phyloP scores from a whole-genome alignment of 1,284 basidiomycete species.

The Jaminaea rosea region DNA sequence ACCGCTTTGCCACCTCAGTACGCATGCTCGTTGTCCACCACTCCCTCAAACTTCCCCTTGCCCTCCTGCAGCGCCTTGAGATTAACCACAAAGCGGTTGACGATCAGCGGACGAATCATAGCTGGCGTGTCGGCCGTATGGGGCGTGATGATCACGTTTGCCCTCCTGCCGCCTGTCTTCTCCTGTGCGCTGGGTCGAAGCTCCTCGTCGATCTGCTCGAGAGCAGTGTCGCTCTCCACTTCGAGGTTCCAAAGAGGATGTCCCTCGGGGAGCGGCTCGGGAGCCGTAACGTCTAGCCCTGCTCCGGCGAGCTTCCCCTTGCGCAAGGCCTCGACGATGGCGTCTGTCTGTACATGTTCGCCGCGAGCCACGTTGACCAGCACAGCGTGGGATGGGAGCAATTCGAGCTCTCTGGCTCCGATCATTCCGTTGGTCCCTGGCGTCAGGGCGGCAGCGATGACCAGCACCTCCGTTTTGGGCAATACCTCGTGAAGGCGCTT shows the following conservation, averaged over 20 bases:
- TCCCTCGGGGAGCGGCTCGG: conserved; percentile 58
- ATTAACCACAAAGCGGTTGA: conserved; percentile 5
- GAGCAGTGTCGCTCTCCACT: neutral
- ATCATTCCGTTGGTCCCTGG: conserved; percentile 9
- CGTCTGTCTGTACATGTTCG: conserved; percentile 67
- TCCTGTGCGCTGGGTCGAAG: neutral
- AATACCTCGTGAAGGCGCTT: conserved; percentile 1
- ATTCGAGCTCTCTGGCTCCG: neutral
- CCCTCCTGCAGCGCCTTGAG: conserved; percentile 4
- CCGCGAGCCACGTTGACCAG: conserved; percentile 45
- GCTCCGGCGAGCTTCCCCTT: conserved; percentile 78
- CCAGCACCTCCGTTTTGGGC: conserved; percentile 8
- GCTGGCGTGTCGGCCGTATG: conserved; percentile 13
- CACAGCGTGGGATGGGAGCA: neutral
- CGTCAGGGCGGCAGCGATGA: conserved; percentile 25
- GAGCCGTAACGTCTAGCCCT: conserved; percentile 85
- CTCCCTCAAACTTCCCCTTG: conserved; percentile 9
- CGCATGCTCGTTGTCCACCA: conserved; percentile 8
- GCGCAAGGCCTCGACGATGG: conserved; percentile 66
- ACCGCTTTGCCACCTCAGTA: conserved; percentile 9
- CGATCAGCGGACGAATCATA: conserved; percentile 11
- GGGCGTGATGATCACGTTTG: conserved; percentile 16
- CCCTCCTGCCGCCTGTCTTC: neutral
- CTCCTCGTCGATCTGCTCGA: neutral
- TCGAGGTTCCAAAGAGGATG: conserved; percentile 9